Base-by-base conservation (phyloP, 345 rosid genomes). In the Hibiscus trionum region DNA sequence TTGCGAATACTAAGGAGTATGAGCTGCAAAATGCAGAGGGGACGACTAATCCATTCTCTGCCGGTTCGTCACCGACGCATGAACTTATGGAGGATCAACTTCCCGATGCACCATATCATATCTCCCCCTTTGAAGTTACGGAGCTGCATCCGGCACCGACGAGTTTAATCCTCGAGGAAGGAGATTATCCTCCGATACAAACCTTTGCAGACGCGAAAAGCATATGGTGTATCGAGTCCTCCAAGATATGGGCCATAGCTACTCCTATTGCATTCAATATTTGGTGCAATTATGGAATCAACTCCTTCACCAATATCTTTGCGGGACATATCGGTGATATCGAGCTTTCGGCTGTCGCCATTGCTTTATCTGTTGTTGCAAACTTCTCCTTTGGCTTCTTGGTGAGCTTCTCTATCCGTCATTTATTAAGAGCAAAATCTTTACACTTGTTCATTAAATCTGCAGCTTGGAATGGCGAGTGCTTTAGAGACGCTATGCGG, bases 401-500 rank as follows among this genome's bases (percentile, higher is more conserved):
- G 94, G 97, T 91, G 53, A 69, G 85, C 58, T 37, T 39, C 69
- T 74, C 37, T 67, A 61, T 44, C 16, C 44, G 8, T 4, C 7
- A 66, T 69, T 11, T 11, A 11, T 66, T 69, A 35, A 5, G 11
- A 8, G 2, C 59, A 55, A 19, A 17, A 17, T 55, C 1, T 9
- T 19, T 9, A 17, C 59, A 17, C 11, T 55, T 7, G 53, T 49
- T 49, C 53, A 12, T 42, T 33, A 31, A 72, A 62, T 7, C 37
- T 75, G 83, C 86, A 94, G 99, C 86, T 95, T 26, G 99, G 98
- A 4, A 92, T 95, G 99, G 99, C 89, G 24, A 95, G 99, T 80
- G 98, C 99, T 29, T 74, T 90, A 27, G 97, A 95, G 82, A 95
- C 98, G 26, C 72, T 95, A 70, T 95, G 98, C 16, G 96, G 99